Percentiles rank a stretch among this genome's conserved stretches.
Conservation (phyloP, 176 grass and related monocot species). For the Oryza punctata region DNA sequence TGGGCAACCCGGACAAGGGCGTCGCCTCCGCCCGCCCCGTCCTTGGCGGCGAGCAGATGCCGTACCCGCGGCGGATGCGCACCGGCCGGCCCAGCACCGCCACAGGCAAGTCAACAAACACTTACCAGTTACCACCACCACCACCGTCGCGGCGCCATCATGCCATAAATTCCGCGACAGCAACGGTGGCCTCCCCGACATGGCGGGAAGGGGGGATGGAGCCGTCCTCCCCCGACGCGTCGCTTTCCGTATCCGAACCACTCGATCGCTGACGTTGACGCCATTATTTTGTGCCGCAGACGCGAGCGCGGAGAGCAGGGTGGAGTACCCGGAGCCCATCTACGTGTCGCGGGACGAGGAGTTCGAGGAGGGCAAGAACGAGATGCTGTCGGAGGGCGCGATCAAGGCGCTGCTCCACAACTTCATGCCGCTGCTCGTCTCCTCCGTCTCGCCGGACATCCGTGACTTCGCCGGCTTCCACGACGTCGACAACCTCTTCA, state of each 20-base stretch:
- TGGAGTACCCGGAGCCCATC: constrained; percentile 70
- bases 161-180: constrained; percentile 35
- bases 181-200: constrained; percentile 31
- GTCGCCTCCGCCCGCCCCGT: constrained; percentile 55
- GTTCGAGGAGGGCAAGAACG: constrained; percentile 90
- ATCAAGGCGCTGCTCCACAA: constrained; percentile 92
- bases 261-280: constrained; percentile 31
- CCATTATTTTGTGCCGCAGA: constrained; percentile 44
- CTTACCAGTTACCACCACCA: background rate
- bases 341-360: constrained; percentile 89
- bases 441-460: constrained; percentile 59
- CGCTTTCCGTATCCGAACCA: constrained; percentile 48
- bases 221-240: constrained; percentile 16
- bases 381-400: constrained; percentile 73
- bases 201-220: constrained; percentile 29
- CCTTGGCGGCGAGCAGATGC: constrained; percentile 60
- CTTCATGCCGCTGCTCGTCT: constrained; percentile 73
- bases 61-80: constrained; percentile 85
- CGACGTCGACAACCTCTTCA: constrained; percentile 98
- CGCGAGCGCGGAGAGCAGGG: constrained; percentile 58
- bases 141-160: background rate
- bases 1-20: constrained; percentile 87
- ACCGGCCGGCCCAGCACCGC: constrained; percentile 54
- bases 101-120: constrained; percentile 52
- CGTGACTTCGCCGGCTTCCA: constrained; percentile 89